These are phyloP conservation scores for Xylaria grammica DNA, from an alignment of 495 filamentous ascomycete genomes.

Conservation along the genomic window DNA sequence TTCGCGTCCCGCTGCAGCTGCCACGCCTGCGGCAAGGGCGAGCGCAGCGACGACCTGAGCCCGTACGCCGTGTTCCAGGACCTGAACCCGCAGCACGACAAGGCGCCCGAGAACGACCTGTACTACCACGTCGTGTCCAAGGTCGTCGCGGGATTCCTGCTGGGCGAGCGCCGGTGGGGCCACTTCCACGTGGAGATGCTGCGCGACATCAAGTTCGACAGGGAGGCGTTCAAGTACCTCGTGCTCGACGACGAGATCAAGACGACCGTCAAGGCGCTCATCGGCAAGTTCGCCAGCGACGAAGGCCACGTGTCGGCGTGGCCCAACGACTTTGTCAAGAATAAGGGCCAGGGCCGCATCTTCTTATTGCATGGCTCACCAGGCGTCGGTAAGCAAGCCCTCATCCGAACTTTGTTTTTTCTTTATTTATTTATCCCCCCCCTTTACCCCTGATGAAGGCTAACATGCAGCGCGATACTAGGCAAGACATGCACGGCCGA, in stretches of 20 bases:
- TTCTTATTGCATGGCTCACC: constrained; percentile 35
- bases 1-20: constrained; percentile 40
- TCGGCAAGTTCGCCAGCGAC: constrained; percentile 34
- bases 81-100: constrained; percentile 35
- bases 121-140: constrained; percentile 41
- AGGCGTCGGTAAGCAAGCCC: constrained; percentile 25
- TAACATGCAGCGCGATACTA: background rate
- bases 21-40: constrained; percentile 26
- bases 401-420: background rate
- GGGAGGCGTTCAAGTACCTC: constrained; percentile 34
- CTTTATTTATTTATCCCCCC: background rate
- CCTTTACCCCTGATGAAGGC: background rate
- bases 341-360: constrained; percentile 36
- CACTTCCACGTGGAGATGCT: constrained; percentile 33
- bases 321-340: constrained; percentile 37
- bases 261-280: constrained; percentile 29
- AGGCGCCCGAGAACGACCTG: constrained; percentile 36
- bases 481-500: constrained; percentile 41
- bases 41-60: constrained; percentile 22
- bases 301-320: constrained; percentile 30
- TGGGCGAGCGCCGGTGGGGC: constrained; percentile 46
- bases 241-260: constrained; percentile 37
- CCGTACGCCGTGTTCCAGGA: constrained; percentile 43
- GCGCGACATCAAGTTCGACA: constrained; percentile 31
- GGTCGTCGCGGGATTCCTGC: constrained; percentile 43